phyloP scores from a whole-genome alignment of 2,329 filamentous ascomycete species.

The Herpotrichia juniperi region DNA sequence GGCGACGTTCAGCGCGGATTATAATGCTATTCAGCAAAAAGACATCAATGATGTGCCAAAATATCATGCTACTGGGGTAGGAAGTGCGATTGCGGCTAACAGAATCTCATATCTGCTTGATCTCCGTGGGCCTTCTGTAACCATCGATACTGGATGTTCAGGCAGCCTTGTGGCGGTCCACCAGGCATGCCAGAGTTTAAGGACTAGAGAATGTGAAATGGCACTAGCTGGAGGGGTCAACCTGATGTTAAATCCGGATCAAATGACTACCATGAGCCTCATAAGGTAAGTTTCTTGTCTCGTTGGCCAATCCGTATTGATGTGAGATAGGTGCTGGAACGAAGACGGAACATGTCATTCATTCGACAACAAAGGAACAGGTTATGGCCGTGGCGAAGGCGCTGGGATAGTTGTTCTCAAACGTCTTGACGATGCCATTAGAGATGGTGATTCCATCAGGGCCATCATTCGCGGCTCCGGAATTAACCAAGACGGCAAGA shows the following conservation, averaged over 20 bases:
- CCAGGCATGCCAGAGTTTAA: constrained; percentile 26
- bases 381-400: constrained; percentile 39
- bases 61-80: neutral
- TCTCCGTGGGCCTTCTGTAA: constrained; percentile 17
- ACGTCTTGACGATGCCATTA: constrained; percentile 26
- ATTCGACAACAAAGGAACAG: constrained; percentile 20
- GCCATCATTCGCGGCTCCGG: constrained; percentile 32
- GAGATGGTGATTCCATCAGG: constrained; percentile 33
- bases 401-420: constrained; percentile 35
- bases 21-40: neutral
- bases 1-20: constrained; percentile 13
- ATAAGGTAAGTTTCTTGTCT: too few relatives aligned
- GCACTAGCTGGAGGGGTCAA: constrained; percentile 29
- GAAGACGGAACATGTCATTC: constrained; percentile 51
- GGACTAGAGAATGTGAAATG: constrained; percentile 20
- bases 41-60: neutral
- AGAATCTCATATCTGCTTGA: constrained; percentile 22
- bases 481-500: constrained; percentile 18
- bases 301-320: too few relatives aligned
- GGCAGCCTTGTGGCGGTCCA: constrained; percentile 18
- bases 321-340: constrained; percentile 18
- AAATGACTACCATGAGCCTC: constrained; percentile 1
- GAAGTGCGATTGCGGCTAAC: constrained; percentile 10
- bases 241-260: constrained; percentile 21
- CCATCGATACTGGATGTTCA: constrained; percentile 28